These are phyloP conservation scores for Furculomyces boomerangus DNA, from an alignment of 371 early-diverging fungal genomes.

Conservation along the genomic window DNA sequence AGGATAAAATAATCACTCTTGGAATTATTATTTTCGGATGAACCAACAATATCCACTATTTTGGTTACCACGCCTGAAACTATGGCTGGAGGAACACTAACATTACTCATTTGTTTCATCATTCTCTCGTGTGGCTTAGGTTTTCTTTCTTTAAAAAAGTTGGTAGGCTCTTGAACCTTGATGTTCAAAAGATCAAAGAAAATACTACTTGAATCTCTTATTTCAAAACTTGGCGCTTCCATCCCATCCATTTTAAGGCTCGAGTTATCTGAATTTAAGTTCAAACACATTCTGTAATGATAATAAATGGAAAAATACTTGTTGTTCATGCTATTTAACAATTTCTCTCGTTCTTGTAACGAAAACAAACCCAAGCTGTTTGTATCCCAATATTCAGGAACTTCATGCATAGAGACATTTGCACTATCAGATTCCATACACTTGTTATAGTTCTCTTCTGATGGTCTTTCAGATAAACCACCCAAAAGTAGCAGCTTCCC, in stretches of 20 bases:
- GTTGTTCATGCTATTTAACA: no score
- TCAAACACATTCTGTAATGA: background rate
- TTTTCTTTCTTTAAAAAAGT: background rate
- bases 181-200: background rate
- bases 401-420: no score
- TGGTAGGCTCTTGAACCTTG: background rate
- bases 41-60: no score
- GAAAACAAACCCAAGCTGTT: no score
- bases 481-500: slow-evolving; percentile 26
- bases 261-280: background rate
- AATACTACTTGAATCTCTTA: slow-evolving; percentile 19
- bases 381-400: no score
- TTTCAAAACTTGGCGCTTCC: slow-evolving; percentile 50
- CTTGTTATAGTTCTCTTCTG: slow-evolving; percentile 34
- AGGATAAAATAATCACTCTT: no score
- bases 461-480: slow-evolving; percentile 61
- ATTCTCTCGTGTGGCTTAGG: background rate
- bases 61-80: no score
- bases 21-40: no score
- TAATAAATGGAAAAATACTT: no score
- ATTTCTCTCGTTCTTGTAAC: no score
- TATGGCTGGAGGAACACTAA: background rate
- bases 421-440: no score
- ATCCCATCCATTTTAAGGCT: no score
- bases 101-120: background rate